These are phyloP conservation scores for Fusarium cicatricum DNA, from an alignment of 2,329 filamentous ascomycete genomes.

Conservation along the genomic window DNA sequence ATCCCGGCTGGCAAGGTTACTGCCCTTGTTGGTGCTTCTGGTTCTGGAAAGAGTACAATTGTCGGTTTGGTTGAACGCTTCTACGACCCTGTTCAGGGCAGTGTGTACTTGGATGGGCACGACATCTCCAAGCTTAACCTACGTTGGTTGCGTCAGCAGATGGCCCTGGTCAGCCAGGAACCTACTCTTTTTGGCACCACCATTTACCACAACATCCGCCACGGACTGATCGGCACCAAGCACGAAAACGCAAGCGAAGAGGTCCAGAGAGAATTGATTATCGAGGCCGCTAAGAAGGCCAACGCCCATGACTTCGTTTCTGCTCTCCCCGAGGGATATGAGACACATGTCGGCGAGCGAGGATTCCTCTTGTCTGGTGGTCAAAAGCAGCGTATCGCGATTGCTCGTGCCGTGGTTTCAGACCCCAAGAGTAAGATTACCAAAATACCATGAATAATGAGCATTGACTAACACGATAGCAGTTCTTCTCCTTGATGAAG, in stretches of 20 bases:
- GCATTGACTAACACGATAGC: constrained; percentile 17
- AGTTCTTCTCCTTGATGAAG: constrained; percentile 91
- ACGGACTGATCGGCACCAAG: constrained; percentile 86
- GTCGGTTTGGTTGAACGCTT: constrained; percentile 93
- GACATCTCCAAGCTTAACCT: constrained; percentile 85
- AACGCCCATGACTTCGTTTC: constrained; percentile 95
- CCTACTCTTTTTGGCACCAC: constrained; percentile 89
- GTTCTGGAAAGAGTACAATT: constrained; percentile 94
- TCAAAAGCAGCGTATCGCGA: constrained; percentile 96
- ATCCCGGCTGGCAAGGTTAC: constrained; percentile 93
- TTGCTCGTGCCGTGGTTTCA: constrained; percentile 88
- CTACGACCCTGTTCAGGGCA: constrained; percentile 86
- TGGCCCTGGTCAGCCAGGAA: constrained; percentile 92
- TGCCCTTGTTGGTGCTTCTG: constrained; percentile 91
- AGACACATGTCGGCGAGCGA: constrained; percentile 94
- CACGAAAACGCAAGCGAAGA: constrained; percentile 73
- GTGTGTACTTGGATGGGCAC: constrained; percentile 81
- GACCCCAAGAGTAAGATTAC: constrained; percentile 75
- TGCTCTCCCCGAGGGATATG: constrained; percentile 83
- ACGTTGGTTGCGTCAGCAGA: constrained; percentile 89
- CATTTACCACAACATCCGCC: constrained; percentile 88
- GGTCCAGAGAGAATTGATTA: constrained; percentile 73
- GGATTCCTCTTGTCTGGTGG: constrained; percentile 93
- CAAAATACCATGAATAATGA: background rate
- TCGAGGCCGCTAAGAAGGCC: constrained; percentile 85